These are phyloP conservation scores for Aspergillus sp. DNA, from an alignment of 2,329 filamentous ascomycete genomes.

Conservation along the genomic window DNA sequence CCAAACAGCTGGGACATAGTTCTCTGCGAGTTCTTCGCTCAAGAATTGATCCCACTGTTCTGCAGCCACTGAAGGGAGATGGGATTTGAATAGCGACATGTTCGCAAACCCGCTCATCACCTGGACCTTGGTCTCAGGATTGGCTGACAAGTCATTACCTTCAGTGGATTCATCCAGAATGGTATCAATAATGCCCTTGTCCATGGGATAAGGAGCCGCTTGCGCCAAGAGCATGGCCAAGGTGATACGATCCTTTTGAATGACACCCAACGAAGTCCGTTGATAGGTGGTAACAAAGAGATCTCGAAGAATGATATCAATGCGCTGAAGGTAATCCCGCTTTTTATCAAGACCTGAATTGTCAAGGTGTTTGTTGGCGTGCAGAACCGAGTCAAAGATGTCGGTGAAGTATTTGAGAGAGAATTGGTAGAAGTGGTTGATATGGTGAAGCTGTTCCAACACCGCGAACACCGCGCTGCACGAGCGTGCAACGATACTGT, in stretches of 20 bases:
- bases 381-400: constrained; percentile 92
- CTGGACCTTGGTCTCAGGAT: constrained; percentile 63
- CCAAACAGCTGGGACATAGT: constrained; percentile 76
- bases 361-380: constrained; percentile 71
- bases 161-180: constrained; percentile 77
- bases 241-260: constrained; percentile 93
- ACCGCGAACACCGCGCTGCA: constrained; percentile 98
- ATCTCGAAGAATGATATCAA: constrained; percentile 87
- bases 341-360: constrained; percentile 43
- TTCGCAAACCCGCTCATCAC: constrained; percentile 68
- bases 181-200: constrained; percentile 81
- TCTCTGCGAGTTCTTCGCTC: constrained; percentile 81
- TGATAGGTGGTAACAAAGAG: constrained; percentile 90
- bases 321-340: constrained; percentile 73
- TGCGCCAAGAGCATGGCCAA: constrained; percentile 93
- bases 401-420: constrained; percentile 97
- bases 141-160: constrained; percentile 75
- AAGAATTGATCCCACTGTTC: constrained; percentile 80
- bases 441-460: constrained; percentile 92
- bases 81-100: constrained; percentile 71
- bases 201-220: constrained; percentile 94
- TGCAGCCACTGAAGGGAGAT: constrained; percentile 61
- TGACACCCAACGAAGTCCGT: constrained; percentile 84
- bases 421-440: constrained; percentile 99
- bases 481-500: constrained; percentile 87